Evolutionary conservation across 768 basidiomycete genomes (phyloP).

Genomic region (Lepiota brunneoincarnata): DNA sequence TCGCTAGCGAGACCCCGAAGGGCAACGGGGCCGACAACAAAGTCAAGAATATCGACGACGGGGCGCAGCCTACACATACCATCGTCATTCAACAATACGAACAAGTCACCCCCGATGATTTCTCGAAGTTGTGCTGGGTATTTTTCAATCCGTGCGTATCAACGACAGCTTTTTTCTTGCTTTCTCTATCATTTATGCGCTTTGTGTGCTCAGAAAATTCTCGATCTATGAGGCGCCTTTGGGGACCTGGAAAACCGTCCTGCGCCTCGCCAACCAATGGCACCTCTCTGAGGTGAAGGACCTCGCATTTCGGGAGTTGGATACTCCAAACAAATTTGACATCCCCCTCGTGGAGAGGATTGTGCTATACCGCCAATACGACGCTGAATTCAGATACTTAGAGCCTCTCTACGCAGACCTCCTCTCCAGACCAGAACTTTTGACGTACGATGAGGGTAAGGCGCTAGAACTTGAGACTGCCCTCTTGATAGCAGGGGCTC

Average conservation of each 20-base stretch:
- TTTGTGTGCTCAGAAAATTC: not conserved
- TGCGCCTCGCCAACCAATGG: not conserved
- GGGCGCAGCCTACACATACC: conserved; percentile 30
- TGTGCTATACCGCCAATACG: conserved; percentile 50
- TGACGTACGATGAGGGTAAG: conserved; percentile 52
- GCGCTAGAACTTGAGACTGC: conserved; percentile 53
- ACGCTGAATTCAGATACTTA: conserved; percentile 45
- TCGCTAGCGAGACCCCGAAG: too few relatives aligned
- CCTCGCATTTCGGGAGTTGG: not conserved
- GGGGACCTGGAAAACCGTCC: not conserved
- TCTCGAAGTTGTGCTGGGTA: conserved; percentile 51
- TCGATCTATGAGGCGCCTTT: not conserved
- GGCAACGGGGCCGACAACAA: too few relatives aligned
- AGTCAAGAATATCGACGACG: conserved; percentile 13
- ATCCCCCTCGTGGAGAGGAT: conserved; percentile 27
- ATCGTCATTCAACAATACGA: conserved; percentile 31
- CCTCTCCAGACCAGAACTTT: conserved; percentile 46
- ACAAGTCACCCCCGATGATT: conserved; percentile 34
- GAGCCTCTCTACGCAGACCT: conserved; percentile 55
- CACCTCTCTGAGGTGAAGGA: not conserved
- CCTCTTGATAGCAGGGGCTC: conserved; percentile 43
- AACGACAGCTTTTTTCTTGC: conserved; percentile 9
- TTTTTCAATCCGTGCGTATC: conserved; percentile 50
- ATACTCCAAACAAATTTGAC: not conserved
- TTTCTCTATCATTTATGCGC: not conserved